A percentile compares a stretch with the other conserved stretches of the same genome.
Evolutionary conservation across 352 stramenopile species (phyloP).

Genomic region (Phytophthora sojae): DNA sequence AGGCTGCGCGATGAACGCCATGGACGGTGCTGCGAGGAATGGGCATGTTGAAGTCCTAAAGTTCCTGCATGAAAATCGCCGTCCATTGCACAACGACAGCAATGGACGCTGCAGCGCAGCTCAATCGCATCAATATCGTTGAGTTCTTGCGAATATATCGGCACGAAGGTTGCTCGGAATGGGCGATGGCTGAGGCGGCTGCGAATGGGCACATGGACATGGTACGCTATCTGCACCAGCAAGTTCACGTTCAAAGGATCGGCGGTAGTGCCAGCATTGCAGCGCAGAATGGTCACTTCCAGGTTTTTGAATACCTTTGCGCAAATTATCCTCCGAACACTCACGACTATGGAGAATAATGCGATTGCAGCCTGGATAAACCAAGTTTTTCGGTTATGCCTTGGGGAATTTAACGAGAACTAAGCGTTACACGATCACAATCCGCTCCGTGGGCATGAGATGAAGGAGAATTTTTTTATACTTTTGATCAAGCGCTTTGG

Average conservation of each 20-base stretch:
- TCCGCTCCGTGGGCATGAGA: too few species aligned
- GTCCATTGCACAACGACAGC: slow-evolving; percentile 25
- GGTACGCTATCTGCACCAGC: slow-evolving; percentile 24
- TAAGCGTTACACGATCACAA: too few species aligned
- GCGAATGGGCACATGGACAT: slow-evolving; percentile 25
- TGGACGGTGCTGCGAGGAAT: slow-evolving; percentile 23
- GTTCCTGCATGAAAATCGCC: slow-evolving; percentile 23
- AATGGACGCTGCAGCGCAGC: slow-evolving; percentile 26
- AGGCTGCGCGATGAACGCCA: slow-evolving; percentile 20
- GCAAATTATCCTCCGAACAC: slow-evolving; percentile 17
- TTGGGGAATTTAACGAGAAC: too few species aligned
- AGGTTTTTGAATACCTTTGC: slow-evolving; percentile 29
- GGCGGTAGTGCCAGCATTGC: slow-evolving; percentile 25
- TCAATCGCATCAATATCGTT: slow-evolving; percentile 20
- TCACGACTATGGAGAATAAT: slow-evolving; percentile 16
- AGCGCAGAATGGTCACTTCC: slow-evolving; percentile 21
- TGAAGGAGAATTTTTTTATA: too few species aligned
- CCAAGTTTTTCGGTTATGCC: neutral
- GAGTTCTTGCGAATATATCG: slow-evolving; percentile 20
- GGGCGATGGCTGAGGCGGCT: slow-evolving; percentile 23
- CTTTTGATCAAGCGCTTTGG: too few species aligned
- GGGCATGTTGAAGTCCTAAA: slow-evolving; percentile 19
- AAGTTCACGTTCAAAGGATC: slow-evolving; percentile 21
- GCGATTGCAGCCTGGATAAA: neutral
- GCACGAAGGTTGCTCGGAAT: slow-evolving; percentile 25